These are phyloP conservation scores for Paxillus ammoniavirescens DNA, from an alignment of 768 basidiomycete species.

Conservation along the genomic window DNA sequence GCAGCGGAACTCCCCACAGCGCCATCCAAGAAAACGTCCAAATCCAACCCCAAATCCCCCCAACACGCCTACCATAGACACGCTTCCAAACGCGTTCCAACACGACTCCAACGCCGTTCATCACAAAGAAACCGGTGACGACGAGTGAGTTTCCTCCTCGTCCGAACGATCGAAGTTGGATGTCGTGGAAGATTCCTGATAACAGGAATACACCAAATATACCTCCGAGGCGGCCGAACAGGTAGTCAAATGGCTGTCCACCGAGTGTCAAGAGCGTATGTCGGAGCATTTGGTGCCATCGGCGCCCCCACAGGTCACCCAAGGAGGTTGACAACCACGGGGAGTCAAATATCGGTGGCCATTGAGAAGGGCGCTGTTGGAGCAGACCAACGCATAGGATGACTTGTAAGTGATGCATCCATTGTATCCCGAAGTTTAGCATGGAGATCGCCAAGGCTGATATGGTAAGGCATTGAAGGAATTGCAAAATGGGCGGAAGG, in stretches of 20 bases:
- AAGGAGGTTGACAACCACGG: conserved; percentile 61
- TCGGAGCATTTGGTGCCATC: conserved; percentile 71
- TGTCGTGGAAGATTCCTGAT: conserved; percentile 59
- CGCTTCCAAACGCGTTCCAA: conserved; percentile 48
- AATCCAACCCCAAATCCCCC: conserved; percentile 45
- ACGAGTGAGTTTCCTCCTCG: conserved; percentile 42
- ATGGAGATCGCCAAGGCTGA: conserved; percentile 41
- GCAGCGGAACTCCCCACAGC: conserved; percentile 47
- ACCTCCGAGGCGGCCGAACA: conserved; percentile 50
- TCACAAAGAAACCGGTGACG: conserved; percentile 51
- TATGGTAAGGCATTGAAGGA: conserved; percentile 41
- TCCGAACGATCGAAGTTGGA: conserved; percentile 56
- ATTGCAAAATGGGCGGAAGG: conserved; percentile 31
- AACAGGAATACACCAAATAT: conserved; percentile 57
- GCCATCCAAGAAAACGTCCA: conserved; percentile 55
- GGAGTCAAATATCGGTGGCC: conserved; percentile 60
- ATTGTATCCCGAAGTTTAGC: conserved; percentile 46
- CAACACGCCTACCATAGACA: conserved; percentile 41
- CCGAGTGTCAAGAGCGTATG: conserved; percentile 52
- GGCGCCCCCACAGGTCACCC: conserved; percentile 56
- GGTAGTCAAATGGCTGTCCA: conserved; percentile 36
- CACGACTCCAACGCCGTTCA: conserved; percentile 50
- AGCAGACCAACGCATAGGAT: conserved; percentile 47
- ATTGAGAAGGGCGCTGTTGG: conserved; percentile 46
- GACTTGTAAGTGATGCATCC: conserved; percentile 38